Conservation (phyloP, 192 early-diverging fungal species). For the Podila clonocystis region DNA sequence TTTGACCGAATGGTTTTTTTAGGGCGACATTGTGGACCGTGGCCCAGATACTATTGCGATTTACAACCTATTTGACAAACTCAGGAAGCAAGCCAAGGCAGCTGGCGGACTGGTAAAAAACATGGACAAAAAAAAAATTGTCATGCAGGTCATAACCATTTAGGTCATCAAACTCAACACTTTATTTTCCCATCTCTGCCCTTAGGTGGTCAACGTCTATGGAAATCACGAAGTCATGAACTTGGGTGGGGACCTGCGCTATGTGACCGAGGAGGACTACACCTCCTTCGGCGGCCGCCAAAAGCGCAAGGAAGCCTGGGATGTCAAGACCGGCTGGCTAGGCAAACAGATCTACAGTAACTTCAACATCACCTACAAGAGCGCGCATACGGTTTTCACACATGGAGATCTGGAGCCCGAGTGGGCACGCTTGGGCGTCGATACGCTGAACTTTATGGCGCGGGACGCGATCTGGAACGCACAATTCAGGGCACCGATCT, state of each 20-base stretch:
- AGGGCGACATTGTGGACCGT: slow-evolving; percentile 76
- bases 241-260: slow-evolving; percentile 21
- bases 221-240: slow-evolving; percentile 51
- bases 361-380: slow-evolving; percentile 36
- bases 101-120: slow-evolving; percentile 52
- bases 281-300: slow-evolving; percentile 22
- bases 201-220: slow-evolving; percentile 22
- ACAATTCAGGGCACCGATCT: slow-evolving; percentile 27
- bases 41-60: slow-evolving; percentile 73
- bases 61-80: slow-evolving; percentile 63
- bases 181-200: not conserved
- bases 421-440: slow-evolving; percentile 24
- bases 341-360: slow-evolving; percentile 27
- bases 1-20: not conserved
- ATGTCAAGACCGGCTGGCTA: slow-evolving; percentile 37
- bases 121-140: too few relatives aligned
- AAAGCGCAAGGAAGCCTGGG: slow-evolving; percentile 24
- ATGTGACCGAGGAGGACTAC: slow-evolving; percentile 35
- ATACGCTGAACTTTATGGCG: slow-evolving; percentile 14
- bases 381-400: slow-evolving; percentile 28
- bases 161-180: not conserved
- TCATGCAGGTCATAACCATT: too few relatives aligned
- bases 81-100: slow-evolving; percentile 62
- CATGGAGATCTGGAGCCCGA: slow-evolving; percentile 33
- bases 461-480: slow-evolving; percentile 15